These are phyloP conservation scores for Dissophora ornata DNA, from an alignment of 192 early-diverging fungal genomes.

Conservation along the genomic window DNA sequence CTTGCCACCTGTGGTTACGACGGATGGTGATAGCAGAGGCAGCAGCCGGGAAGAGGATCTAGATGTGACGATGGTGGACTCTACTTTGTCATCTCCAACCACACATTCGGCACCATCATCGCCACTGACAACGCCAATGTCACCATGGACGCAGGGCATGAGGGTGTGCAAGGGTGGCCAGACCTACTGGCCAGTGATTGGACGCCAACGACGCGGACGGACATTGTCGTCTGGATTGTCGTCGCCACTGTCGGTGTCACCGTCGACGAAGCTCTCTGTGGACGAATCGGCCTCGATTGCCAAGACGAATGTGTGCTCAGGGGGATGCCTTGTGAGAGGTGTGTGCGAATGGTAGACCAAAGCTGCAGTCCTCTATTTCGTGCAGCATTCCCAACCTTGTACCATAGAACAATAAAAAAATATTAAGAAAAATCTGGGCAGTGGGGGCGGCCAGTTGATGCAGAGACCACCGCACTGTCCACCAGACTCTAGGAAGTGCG, in stretches of 20 bases:
- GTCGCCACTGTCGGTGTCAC: background rate
- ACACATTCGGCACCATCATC: background rate
- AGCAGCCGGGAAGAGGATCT: conserved; percentile 3
- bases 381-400: background rate
- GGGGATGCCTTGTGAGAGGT: conserved; percentile 35
- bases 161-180: conserved; percentile 48
- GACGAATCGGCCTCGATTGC: conserved; percentile 12
- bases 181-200: conserved; percentile 47
- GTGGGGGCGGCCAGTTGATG: too few species aligned
- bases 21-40: background rate
- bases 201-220: background rate
- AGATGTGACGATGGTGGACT: background rate
- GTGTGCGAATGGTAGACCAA: conserved; percentile 40
- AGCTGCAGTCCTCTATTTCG: background rate
- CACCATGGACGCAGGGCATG: conserved; percentile 10
- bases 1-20: conserved; percentile 21
- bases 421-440: background rate
- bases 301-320: conserved; percentile 30
- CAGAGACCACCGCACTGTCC: too few species aligned
- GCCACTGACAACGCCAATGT: background rate
- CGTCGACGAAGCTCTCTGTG: too few species aligned
- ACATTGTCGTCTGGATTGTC: background rate
- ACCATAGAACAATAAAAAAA: background rate
- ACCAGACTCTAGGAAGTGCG: too few species aligned
- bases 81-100: conserved; percentile 12